Evolutionary conservation across 2,329 filamentous ascomycete species (phyloP).

Genomic region (Aotearoamyces nothofagi): DNA sequence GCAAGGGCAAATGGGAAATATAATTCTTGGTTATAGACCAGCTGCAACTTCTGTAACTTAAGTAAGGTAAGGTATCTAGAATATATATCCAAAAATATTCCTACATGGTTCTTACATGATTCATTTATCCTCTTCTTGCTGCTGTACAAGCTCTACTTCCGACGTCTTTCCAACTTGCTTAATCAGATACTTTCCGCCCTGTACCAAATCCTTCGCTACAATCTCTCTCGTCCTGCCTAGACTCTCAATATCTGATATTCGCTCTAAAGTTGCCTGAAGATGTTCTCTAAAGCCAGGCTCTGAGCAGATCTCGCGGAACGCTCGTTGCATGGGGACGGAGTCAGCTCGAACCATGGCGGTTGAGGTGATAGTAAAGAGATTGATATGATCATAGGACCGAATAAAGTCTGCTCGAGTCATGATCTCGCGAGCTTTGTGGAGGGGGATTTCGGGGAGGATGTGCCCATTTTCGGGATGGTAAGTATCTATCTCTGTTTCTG

Average conservation of each 20-base stretch:
- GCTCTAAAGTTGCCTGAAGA: slow-evolving; percentile 65
- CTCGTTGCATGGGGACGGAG: slow-evolving; percentile 89
- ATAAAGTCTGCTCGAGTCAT: slow-evolving; percentile 97
- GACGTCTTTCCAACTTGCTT: slow-evolving; percentile 14
- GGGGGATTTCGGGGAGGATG: slow-evolving; percentile 62
- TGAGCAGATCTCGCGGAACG: slow-evolving; percentile 71
- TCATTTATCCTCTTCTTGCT: slow-evolving; percentile 8
- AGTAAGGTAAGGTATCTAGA: too few relatives aligned
- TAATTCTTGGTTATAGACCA: too few relatives aligned
- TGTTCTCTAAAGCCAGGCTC: slow-evolving; percentile 67
- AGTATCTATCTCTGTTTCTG: slow-evolving; percentile 21
- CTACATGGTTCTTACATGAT: too few relatives aligned
- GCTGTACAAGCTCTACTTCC: slow-evolving; percentile 14
- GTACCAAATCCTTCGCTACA: slow-evolving; percentile 85
- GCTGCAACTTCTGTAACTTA: too few relatives aligned
- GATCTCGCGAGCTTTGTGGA: slow-evolving; percentile 75
- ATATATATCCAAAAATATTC: too few relatives aligned
- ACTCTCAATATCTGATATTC: slow-evolving; percentile 87
- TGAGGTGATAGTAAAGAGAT: slow-evolving; percentile 89
- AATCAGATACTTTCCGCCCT: slow-evolving; percentile 67
- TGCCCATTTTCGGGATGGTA: slow-evolving; percentile 57
- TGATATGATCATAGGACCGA: slow-evolving; percentile 78
- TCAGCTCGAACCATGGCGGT: slow-evolving; percentile 79
- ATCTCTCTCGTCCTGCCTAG: slow-evolving; percentile 87
- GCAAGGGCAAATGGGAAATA: too few relatives aligned